Conservation (phyloP, 73 alveolate genomes). For the Tetrahymena elliotti region DNA sequence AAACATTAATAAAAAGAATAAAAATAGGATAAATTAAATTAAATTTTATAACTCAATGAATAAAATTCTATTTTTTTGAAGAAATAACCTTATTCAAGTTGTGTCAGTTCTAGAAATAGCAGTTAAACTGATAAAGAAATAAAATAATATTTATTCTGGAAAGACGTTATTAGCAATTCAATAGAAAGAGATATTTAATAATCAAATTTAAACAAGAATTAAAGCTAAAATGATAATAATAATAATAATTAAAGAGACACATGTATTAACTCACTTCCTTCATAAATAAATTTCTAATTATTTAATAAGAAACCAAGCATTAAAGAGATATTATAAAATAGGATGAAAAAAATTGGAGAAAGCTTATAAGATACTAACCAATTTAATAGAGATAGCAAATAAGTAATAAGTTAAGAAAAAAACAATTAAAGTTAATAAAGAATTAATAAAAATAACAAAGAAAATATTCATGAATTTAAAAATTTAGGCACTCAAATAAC, state of each 20-base stretch:
- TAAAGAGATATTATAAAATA: neutral
- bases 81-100: neutral
- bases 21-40: neutral
- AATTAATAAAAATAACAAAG: neutral
- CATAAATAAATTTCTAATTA: neutral
- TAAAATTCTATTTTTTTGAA: neutral
- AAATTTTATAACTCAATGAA: neutral
- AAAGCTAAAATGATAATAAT: neutral
- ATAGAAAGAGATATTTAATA: neutral
- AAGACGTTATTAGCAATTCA: neutral
- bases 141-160: neutral
- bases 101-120: neutral
- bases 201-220: neutral
- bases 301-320: neutral
- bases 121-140: neutral
- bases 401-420: no score
- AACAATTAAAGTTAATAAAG: neutral
- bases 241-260: neutral
- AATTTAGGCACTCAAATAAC: neutral
- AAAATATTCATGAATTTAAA: no score
- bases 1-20: neutral
- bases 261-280: neutral
- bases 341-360: neutral
- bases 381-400: neutral
- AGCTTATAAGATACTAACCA: neutral